phyloP scores from a whole-genome alignment of 192 early-diverging fungal genomes.

The Backusella australiensis region DNA sequence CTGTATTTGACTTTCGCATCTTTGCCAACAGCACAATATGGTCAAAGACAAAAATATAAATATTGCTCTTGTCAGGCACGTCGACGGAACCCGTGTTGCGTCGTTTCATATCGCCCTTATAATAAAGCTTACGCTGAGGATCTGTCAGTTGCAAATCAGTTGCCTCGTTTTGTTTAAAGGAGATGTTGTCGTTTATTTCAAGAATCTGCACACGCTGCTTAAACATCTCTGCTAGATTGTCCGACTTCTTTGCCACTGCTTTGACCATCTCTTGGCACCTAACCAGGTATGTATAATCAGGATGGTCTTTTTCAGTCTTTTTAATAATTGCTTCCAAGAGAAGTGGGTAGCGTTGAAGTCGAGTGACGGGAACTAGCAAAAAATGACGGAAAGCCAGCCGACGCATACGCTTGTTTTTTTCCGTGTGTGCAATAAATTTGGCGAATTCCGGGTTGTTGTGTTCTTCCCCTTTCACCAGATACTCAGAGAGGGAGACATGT shows the following conservation, averaged over 20 bases:
- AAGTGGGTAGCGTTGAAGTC: slow-evolving; percentile 86
- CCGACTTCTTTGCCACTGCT: neutral
- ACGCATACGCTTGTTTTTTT: slow-evolving; percentile 21
- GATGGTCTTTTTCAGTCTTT: slow-evolving; percentile 74
- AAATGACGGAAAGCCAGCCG: slow-evolving; percentile 34
- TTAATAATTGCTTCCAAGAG: slow-evolving; percentile 84
- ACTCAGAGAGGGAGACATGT: slow-evolving; percentile 77
- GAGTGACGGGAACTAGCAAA: slow-evolving; percentile 77
- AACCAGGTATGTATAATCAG: slow-evolving; percentile 68
- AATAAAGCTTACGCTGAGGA: slow-evolving; percentile 68
- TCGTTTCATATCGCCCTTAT: slow-evolving; percentile 73
- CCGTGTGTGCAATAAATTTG: slow-evolving; percentile 65
- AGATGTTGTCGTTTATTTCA: slow-evolving; percentile 25
- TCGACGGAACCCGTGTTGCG: slow-evolving; percentile 30
- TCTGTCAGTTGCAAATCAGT: slow-evolving; percentile 75
- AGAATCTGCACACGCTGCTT: slow-evolving; percentile 23
- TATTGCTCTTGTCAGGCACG: slow-evolving; percentile 56
- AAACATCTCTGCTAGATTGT: neutral
- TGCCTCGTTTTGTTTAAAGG: slow-evolving; percentile 29
- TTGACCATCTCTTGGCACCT: slow-evolving; percentile 12
- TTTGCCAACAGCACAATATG: slow-evolving; percentile 80
- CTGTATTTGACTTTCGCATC: slow-evolving; percentile 53
- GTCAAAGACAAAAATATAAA: slow-evolving; percentile 86
- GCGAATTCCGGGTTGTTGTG: slow-evolving; percentile 61
- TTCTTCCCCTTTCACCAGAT: slow-evolving; percentile 76